Evolutionary conservation across 73 alveolate genomes (phyloP).

Genomic region (Tetrahymena thermophila): DNA sequence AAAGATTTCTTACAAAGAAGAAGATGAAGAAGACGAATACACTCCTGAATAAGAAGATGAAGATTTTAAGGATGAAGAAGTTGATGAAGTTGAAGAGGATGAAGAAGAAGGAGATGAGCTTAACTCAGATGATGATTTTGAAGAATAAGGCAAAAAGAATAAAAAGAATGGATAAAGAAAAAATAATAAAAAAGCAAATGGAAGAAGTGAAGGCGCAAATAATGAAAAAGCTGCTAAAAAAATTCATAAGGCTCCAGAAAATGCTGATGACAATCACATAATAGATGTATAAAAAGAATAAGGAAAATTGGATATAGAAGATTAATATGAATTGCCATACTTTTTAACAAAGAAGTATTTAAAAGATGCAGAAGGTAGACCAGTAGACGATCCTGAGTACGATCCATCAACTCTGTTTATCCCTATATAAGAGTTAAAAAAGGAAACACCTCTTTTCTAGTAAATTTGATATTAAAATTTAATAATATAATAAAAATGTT

Average conservation of each 20-base stretch:
- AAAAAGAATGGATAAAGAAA: neutral
- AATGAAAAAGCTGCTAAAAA: neutral
- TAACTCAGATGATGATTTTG: neutral
- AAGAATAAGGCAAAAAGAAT: neutral
- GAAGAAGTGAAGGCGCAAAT: neutral
- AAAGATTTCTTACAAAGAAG: neutral
- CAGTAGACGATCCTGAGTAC: conserved; percentile 58
- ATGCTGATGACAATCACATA: neutral
- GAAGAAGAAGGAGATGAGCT: neutral
- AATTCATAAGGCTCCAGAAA: neutral
- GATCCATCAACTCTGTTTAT: conserved; percentile 71
- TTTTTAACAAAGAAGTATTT: conserved; percentile 50
- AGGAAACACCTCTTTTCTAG: conserved; percentile 54
- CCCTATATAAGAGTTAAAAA: conserved; percentile 50
- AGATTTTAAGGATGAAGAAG: neutral
- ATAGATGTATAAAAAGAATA: neutral
- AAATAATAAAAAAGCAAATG: neutral
- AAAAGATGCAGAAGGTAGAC: conserved; percentile 48
- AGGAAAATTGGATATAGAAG: neutral
- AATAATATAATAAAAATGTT: neutral
- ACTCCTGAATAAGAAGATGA: neutral
- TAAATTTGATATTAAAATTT: neutral
- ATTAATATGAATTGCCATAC: conserved; percentile 40
- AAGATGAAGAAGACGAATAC: neutral
- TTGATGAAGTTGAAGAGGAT: neutral